Evolutionary conservation across 2,329 filamentous ascomycete genomes (phyloP).

Genomic region (Cytospora piceae): DNA sequence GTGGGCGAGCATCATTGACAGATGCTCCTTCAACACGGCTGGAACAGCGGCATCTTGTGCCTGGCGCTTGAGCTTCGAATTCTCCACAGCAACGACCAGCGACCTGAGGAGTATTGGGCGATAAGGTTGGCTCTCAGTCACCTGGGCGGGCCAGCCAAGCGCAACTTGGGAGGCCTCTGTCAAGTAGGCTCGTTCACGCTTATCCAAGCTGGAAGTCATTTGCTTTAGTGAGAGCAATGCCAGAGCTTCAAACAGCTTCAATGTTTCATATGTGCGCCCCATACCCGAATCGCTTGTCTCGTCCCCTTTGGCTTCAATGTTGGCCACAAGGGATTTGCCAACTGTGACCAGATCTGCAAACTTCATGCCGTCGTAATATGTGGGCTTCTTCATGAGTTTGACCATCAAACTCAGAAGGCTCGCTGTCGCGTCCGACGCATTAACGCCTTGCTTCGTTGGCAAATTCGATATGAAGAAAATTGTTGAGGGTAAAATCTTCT

Average conservation of each 20-base stretch:
- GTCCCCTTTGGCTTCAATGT: background rate
- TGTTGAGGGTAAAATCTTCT: conserved; percentile 46
- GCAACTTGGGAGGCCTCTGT: conserved; percentile 15
- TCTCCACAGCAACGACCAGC: conserved; percentile 16
- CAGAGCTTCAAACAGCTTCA: conserved; percentile 27
- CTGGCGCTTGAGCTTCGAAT: conserved; percentile 14
- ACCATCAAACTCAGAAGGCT: conserved; percentile 49
- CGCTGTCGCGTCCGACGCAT: conserved; percentile 34
- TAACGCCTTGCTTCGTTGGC: conserved; percentile 26
- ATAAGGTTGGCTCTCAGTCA: conserved; percentile 9
- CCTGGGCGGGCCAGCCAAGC: conserved; percentile 12
- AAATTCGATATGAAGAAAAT: conserved; percentile 36
- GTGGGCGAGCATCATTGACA: conserved; percentile 11
- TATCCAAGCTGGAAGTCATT: conserved; percentile 31
- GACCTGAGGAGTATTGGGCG: conserved; percentile 22
- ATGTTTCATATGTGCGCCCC: conserved; percentile 12
- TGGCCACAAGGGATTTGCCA: conserved; percentile 33
- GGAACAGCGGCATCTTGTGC: conserved; percentile 8
- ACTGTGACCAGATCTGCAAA: conserved; percentile 44
- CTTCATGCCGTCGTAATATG: conserved; percentile 53
- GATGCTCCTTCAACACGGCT: background rate
- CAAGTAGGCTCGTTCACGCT: conserved; percentile 31
- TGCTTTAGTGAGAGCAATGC: conserved; percentile 26
- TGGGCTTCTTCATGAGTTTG: conserved; percentile 55
- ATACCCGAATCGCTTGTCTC: background rate